Evolutionary conservation across 371 early-diverging fungal genomes (phyloP).

Genomic region (Umbelopsis sp.): DNA sequence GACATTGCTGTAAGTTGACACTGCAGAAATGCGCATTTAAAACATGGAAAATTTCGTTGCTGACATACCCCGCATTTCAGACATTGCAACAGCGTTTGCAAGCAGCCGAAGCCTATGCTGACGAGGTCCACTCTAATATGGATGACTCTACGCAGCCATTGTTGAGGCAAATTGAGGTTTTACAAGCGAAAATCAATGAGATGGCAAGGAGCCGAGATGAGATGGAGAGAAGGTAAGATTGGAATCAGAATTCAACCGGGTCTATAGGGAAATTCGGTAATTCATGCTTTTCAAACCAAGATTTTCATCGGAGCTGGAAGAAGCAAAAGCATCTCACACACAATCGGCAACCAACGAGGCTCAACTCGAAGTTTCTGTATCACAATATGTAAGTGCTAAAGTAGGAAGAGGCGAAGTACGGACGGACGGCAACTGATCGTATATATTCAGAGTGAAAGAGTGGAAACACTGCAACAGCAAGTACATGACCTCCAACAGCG

Average conservation of each 20-base stretch:
- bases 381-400: neutral
- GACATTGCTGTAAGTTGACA: constrained; percentile 51
- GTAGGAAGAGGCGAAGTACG: neutral
- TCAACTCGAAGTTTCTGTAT: neutral
- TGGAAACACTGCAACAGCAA: neutral
- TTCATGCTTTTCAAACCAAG: neutral
- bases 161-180: constrained; percentile 67
- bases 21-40: neutral
- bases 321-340: neutral
- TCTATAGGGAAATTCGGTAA: neutral
- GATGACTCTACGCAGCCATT: constrained; percentile 66
- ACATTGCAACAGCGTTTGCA: constrained; percentile 63
- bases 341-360: constrained; percentile 4
- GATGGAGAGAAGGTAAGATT: constrained; percentile 57
- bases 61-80: constrained; percentile 23
- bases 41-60: too few species aligned
- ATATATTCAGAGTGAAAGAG: neutral
- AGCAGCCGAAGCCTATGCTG: constrained; percentile 60
- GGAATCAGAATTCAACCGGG: neutral
- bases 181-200: constrained; percentile 67
- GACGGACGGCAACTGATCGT: neutral
- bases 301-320: neutral
- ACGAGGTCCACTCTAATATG: constrained; percentile 56
- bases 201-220: constrained; percentile 69
- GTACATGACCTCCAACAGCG: neutral